Conservation (phyloP, 139 green algal species). For the Chlamydomonas sp. region DNA sequence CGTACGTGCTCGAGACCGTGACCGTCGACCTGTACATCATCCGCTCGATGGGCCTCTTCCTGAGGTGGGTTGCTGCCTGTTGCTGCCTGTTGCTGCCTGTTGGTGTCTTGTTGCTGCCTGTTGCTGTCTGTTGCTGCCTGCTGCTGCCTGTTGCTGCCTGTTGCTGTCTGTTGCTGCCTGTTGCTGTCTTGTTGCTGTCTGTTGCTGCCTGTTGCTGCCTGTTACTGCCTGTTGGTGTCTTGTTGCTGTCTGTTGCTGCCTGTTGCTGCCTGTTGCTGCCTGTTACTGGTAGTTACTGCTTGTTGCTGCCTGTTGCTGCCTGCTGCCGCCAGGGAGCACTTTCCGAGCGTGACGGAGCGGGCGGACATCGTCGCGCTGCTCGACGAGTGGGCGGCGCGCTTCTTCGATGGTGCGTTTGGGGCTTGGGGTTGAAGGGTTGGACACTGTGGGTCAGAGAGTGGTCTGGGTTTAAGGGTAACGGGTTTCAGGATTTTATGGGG, state of each 20-base stretch:
- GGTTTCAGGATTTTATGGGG: too few species aligned
- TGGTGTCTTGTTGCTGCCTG: neutral
- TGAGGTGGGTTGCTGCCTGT: neutral
- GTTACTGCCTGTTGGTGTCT: neutral
- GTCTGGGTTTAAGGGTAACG: too few species aligned
- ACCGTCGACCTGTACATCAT: constrained; percentile 94
- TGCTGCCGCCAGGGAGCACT: constrained; percentile 7
- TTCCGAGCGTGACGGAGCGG: constrained; percentile 13
- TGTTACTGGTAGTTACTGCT: too few species aligned
- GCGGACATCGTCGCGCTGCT: constrained; percentile 90
- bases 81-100: neutral
- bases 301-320: too few species aligned
- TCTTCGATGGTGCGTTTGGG: neutral
- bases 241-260: neutral
- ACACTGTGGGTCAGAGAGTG: too few species aligned
- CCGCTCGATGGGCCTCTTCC: constrained; percentile 49
- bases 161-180: too few species aligned
- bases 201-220: neutral
- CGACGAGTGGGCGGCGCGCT: constrained; percentile 90
- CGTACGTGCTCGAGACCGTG: constrained; percentile 88
- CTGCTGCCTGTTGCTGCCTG: too few species aligned
- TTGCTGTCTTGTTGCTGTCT: constrained; percentile 18
- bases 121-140: neutral
- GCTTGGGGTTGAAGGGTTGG: too few species aligned
- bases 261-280: neutral